Percentiles rank a stretch among this genome's conserved stretches.
phyloP scores from a whole-genome alignment of 352 stramenopile species.

The Blastocystis hominis region DNA sequence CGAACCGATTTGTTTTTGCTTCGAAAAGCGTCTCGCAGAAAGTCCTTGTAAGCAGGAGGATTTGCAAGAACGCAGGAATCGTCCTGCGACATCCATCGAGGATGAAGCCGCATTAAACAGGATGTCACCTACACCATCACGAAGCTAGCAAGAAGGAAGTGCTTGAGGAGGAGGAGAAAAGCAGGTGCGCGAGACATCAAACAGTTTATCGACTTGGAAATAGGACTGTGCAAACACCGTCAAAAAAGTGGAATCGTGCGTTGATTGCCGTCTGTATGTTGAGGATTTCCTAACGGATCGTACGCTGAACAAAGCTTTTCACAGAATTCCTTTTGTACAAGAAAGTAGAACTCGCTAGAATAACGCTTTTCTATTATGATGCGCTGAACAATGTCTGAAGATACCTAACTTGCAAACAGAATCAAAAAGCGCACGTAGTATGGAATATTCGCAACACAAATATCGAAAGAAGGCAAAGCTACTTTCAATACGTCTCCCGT shows the following conservation, averaged over 20 bases:
- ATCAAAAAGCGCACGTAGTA: slow-evolving; percentile 1
- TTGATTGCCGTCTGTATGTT: not conserved
- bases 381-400: slow-evolving; percentile 9
- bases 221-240: slow-evolving; percentile 21
- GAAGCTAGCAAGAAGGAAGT: not conserved
- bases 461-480: not conserved
- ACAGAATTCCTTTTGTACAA: slow-evolving; percentile 35
- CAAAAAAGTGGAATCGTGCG: slow-evolving; percentile 13
- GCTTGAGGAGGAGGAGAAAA: slow-evolving; percentile 36
- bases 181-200: not conserved
- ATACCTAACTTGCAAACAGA: not conserved
- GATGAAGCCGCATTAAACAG: not conserved
- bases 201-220: not conserved
- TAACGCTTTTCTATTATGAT: not conserved
- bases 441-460: slow-evolving; percentile 31
- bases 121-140: not conserved
- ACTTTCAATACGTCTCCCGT: not conserved
- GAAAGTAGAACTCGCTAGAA: not conserved
- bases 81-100: not conserved
- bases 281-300: not conserved
- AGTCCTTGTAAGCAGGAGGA: not conserved
- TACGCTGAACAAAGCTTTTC: not conserved
- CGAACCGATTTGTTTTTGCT: not conserved
- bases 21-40: not conserved
- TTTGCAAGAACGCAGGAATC: not conserved